Percentiles rank a stretch among this genome's conserved stretches.
Evolutionary conservation across 2,329 filamentous ascomycete genomes (phyloP).

Genomic region (Colletotrichum karsti): DNA sequence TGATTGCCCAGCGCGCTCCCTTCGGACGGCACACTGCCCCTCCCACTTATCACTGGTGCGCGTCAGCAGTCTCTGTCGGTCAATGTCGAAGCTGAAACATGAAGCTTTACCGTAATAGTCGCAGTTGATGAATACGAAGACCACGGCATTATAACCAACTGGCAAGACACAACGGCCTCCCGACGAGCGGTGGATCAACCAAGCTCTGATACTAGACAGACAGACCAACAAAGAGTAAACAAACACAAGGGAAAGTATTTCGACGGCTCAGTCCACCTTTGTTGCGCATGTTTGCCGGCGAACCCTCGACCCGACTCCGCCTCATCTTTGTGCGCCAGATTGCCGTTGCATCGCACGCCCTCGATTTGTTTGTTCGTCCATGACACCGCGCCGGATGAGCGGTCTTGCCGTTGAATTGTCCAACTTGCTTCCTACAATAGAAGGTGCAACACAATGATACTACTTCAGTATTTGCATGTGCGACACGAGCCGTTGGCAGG

Average conservation of each 20-base stretch:
- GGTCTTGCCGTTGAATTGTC: neutral
- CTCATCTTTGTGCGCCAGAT: constrained; percentile 6
- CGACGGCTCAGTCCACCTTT: neutral
- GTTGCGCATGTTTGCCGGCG: constrained; percentile 3
- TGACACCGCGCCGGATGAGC: neutral
- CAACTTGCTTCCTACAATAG: neutral
- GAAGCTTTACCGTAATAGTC: constrained; percentile 23
- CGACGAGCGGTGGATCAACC: neutral
- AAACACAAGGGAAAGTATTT: neutral
- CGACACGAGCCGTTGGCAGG: neutral
- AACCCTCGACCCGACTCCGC: constrained; percentile 11
- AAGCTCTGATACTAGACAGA: neutral
- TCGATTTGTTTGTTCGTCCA: constrained; percentile 10
- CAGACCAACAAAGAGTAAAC: neutral
- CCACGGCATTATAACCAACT: constrained; percentile 2
- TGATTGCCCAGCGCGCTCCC: neutral
- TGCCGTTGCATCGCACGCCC: constrained; percentile 1
- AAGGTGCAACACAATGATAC: neutral
- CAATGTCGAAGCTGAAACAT: constrained; percentile 13
- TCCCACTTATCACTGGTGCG: neutral
- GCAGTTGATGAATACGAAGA: neutral
- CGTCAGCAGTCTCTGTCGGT: neutral
- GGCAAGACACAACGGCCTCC: neutral
- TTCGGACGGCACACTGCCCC: constrained; percentile 4
- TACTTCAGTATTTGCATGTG: neutral